Conservation (phyloP, 306 rosid genomes). For the Cicer arietinum region DNA sequence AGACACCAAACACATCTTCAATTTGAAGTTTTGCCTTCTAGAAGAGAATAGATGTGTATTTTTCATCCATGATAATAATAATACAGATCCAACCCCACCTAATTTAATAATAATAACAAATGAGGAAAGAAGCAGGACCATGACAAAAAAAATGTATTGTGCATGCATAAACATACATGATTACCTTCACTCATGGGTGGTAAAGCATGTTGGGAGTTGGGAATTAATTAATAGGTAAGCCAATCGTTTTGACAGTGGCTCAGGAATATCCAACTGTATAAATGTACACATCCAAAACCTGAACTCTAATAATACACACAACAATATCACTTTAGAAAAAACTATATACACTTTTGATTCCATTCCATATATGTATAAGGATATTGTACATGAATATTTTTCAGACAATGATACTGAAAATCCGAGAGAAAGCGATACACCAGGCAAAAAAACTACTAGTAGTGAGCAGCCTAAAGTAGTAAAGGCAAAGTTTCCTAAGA, state of each 20-base stretch:
- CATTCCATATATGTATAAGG: slow-evolving; percentile 36
- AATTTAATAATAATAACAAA: slow-evolving; percentile 36
- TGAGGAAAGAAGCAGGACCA: slow-evolving; percentile 43
- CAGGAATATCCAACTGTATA: slow-evolving; percentile 17
- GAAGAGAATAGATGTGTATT: neutral
- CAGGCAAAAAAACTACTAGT: slow-evolving; percentile 35
- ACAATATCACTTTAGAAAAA: slow-evolving; percentile 30
- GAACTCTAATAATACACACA: slow-evolving; percentile 32
- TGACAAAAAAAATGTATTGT: slow-evolving; percentile 40
- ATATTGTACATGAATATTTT: slow-evolving; percentile 10
- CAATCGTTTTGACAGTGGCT: slow-evolving; percentile 35
- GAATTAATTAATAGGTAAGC: slow-evolving; percentile 45
- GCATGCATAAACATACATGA: slow-evolving; percentile 48
- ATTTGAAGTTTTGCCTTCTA: neutral
- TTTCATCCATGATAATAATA: neutral
- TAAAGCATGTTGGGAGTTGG: slow-evolving; percentile 37
- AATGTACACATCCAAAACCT: slow-evolving; percentile 31
- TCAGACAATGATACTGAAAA: slow-evolving; percentile 49
- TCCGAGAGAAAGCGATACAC: slow-evolving; percentile 51
- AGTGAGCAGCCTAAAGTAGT: slow-evolving; percentile 28
- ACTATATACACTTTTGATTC: slow-evolving; percentile 20
- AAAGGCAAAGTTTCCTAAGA: slow-evolving; percentile 36
- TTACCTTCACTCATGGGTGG: slow-evolving; percentile 44
- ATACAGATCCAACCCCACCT: slow-evolving; percentile 41
- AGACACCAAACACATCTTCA: too few relatives aligned